These are phyloP conservation scores for Penicillium sp. DNA, from an alignment of 2,329 filamentous ascomycete genomes.

Conservation along the genomic window DNA sequence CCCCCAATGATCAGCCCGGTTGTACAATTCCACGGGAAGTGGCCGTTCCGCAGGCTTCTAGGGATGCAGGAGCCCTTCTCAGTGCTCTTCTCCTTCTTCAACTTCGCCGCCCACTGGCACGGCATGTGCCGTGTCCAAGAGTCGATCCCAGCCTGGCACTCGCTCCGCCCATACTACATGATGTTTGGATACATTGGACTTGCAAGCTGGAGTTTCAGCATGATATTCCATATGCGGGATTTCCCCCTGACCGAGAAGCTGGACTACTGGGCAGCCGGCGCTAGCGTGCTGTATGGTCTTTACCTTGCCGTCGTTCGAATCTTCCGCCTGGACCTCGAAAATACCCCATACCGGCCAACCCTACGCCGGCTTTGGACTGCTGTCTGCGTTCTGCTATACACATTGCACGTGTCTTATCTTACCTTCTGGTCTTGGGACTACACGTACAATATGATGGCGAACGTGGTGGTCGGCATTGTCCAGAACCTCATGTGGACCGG, in stretches of 20 bases:
- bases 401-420: conserved; percentile 76
- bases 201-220: conserved; percentile 80
- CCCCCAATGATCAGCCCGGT: conserved; percentile 64
- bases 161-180: conserved; percentile 77
- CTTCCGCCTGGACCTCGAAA: conserved; percentile 70
- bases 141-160: conserved; percentile 68
- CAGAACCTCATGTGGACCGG: conserved; percentile 83
- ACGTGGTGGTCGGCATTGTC: conserved; percentile 75
- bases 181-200: conserved; percentile 77
- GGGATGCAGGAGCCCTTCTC: conserved; percentile 95
- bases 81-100: conserved; percentile 88
- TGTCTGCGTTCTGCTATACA: conserved; percentile 69
- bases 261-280: conserved; percentile 94
- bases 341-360: conserved; percentile 48
- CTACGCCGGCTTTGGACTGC: conserved; percentile 72
- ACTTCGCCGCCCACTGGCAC: conserved; percentile 78
- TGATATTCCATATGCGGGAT: conserved; percentile 90
- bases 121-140: conserved; percentile 71
- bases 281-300: conserved; percentile 83
- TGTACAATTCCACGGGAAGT: conserved; percentile 97
- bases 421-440: conserved; percentile 90
- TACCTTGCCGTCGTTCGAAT: conserved; percentile 82
- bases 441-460: conserved; percentile 96
- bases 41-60: conserved; percentile 87
- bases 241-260: conserved; percentile 83